Percentiles rank a stretch among this genome's conserved stretches.
Conservation (phyloP, 345 rosid genomes). For the Euphorbia peplus region DNA sequence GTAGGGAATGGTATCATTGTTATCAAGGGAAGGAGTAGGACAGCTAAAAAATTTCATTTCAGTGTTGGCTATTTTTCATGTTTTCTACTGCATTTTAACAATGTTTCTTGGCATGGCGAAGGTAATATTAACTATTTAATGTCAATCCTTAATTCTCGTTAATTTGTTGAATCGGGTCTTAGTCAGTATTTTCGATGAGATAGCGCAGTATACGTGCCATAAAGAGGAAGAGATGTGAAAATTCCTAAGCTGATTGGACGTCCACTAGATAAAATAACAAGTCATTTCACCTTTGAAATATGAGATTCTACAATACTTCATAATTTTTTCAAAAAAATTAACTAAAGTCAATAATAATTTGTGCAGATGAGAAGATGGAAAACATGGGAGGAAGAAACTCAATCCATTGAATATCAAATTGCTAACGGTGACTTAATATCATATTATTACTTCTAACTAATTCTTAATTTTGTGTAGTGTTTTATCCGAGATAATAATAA, state of each 20-base stretch:
- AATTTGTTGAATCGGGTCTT: neutral
- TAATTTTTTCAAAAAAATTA: too few relatives aligned
- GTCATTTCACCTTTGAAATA: too few relatives aligned
- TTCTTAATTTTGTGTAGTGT: neutral
- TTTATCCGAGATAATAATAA: neutral
- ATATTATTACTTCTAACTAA: neutral
- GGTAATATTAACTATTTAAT: conserved; percentile 23
- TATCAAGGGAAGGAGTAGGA: conserved; percentile 27
- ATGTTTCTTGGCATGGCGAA: conserved; percentile 30
- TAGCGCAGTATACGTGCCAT: too few relatives aligned
- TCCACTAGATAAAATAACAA: too few relatives aligned
- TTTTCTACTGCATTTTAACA: conserved; percentile 22
- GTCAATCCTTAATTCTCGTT: neutral
- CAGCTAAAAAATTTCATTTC: conserved; percentile 29
- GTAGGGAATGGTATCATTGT: conserved; percentile 29
- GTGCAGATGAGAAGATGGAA: conserved; percentile 34
- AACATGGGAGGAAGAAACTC: conserved; percentile 36
- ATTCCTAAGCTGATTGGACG: too few relatives aligned
- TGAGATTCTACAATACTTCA: too few relatives aligned
- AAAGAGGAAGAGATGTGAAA: too few relatives aligned
- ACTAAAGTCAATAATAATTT: too few relatives aligned
- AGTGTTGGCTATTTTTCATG: conserved; percentile 27
- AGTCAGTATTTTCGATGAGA: too few relatives aligned
- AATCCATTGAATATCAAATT: conserved; percentile 23
- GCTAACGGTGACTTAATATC: conserved; percentile 20